Evolutionary conservation across 1,139 yeast genomes (phyloP), one percentile per base, ranked within the genome.

Genomic region (Eremothecium coryli): DNA sequence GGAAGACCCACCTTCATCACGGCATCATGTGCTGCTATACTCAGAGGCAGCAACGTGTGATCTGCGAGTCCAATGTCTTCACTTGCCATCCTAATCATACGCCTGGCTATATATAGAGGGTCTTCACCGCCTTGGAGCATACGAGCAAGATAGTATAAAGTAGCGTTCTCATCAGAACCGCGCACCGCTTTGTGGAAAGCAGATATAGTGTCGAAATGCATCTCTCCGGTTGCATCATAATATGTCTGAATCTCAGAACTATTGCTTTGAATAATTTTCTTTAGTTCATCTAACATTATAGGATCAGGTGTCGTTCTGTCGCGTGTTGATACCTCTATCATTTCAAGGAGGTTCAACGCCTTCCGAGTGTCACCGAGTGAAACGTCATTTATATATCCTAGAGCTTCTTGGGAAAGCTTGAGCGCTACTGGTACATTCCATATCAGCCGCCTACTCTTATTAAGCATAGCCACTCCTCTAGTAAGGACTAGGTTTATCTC

Each of bases 1-100:
- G 99, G 99, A 71, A 90, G 69, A 0, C 99, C 99, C n/a, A 90
- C 70, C 58, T 82, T 85, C 59, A 85, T 93, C 4, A 84, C 75
- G 0, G 96, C 88, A 33, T 84, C 85, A 52, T 81, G 84, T 0
- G 93, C 74, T 0, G 96, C 77, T 2, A 82, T 70, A 1, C 93
- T 90, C 59, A 90, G 78, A 1, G 97, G 95, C 27, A 93, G 61
- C 47, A 94, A 77, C 0, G 81, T 59, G 37, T 88, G 84, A 56
- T 93, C 97, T 8, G 82, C 63, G 3, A 82, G 61, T 0, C 96
- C 96, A 22, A 86, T 65, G 54, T 88, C 96, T 56, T 84, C 98
- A 52, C 90, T 78, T 0, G 96, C 95, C 18, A 88, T 86, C 4
- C 94, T 70, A 3, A 90, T 78, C 93, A 93, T 82, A 45, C 98